Conservation (phyloP, 768 basidiomycete genomes). For the Boletus pseudo-olivaceus region DNA sequence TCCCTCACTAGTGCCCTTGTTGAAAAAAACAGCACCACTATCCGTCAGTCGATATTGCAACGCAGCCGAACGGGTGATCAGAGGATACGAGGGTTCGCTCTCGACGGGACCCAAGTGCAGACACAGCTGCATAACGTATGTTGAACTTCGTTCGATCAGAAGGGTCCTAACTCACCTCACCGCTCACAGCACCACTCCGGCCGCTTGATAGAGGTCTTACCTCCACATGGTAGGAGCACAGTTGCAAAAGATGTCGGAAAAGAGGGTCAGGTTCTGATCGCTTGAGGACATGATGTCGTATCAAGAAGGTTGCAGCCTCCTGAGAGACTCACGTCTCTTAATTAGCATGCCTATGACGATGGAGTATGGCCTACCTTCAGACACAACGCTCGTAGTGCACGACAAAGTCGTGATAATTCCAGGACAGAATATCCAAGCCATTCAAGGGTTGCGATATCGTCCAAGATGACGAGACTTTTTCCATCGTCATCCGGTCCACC, state of each 20-base stretch:
- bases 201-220: slow-evolving; percentile 71
- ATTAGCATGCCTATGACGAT: background rate
- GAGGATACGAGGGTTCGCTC: slow-evolving; percentile 30
- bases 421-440: slow-evolving; percentile 61
- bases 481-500: slow-evolving; percentile 5
- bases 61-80: slow-evolving; percentile 50
- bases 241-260: slow-evolving; percentile 54
- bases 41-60: slow-evolving; percentile 74
- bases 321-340: slow-evolving; percentile 22
- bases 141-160: background rate
- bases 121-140: slow-evolving; percentile 45
- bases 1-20: slow-evolving; percentile 64
- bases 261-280: slow-evolving; percentile 57
- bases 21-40: slow-evolving; percentile 61
- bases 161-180: slow-evolving; percentile 49
- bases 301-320: slow-evolving; percentile 51
- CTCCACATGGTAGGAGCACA: slow-evolving; percentile 68
- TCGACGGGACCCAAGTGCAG: slow-evolving; percentile 55
- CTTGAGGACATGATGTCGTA: slow-evolving; percentile 61
- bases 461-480: slow-evolving; percentile 55
- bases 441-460: slow-evolving; percentile 63
- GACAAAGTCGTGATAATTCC: slow-evolving; percentile 54
- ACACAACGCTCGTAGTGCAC: slow-evolving; percentile 58
- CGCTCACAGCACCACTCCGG: slow-evolving; percentile 72
- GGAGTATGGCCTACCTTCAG: slow-evolving; percentile 41